These are phyloP conservation scores for Gossypium turneri DNA, from an alignment of 345 rosid species.

Conservation along the genomic window DNA sequence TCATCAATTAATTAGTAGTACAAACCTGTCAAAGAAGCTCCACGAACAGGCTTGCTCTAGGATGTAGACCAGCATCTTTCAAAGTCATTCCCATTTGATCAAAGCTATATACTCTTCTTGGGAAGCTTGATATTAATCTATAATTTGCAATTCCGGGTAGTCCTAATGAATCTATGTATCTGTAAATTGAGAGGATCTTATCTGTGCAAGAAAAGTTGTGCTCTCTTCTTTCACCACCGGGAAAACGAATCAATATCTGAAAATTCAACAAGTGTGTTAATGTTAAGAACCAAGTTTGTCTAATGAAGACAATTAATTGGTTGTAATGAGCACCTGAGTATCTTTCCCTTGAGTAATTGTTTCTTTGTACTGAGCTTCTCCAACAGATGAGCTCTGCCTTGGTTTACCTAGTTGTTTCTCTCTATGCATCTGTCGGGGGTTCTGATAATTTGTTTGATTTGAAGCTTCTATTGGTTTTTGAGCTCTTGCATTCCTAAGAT, in stretches of 20 bases:
- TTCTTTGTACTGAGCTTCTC: conserved; percentile 20
- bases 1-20: not conserved
- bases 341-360: conserved; percentile 24
- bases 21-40: conserved; percentile 32
- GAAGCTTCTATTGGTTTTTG: conserved; percentile 27
- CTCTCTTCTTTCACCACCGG: conserved; percentile 55
- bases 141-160: conserved; percentile 37
- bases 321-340: conserved; percentile 29
- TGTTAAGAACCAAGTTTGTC: too few relatives aligned
- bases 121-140: conserved; percentile 49
- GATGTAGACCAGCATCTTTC: conserved; percentile 54
- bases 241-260: conserved; percentile 60
- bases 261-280: not conserved
- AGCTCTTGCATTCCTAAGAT: conserved; percentile 22
- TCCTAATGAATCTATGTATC: conserved; percentile 48
- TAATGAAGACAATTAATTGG: not conserved
- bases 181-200: conserved; percentile 39
- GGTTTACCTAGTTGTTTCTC: conserved; percentile 25
- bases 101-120: conserved; percentile 40
- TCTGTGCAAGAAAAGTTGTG: conserved; percentile 43
- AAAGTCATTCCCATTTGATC: conserved; percentile 50
- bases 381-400: conserved; percentile 18
- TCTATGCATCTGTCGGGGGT: conserved; percentile 11
- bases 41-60: conserved; percentile 55
- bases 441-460: conserved; percentile 20